Percentiles rank a stretch among this genome's conserved stretches.
phyloP scores from a whole-genome alignment of 164 flowering plant species.

The Berberis thunbergii region DNA sequence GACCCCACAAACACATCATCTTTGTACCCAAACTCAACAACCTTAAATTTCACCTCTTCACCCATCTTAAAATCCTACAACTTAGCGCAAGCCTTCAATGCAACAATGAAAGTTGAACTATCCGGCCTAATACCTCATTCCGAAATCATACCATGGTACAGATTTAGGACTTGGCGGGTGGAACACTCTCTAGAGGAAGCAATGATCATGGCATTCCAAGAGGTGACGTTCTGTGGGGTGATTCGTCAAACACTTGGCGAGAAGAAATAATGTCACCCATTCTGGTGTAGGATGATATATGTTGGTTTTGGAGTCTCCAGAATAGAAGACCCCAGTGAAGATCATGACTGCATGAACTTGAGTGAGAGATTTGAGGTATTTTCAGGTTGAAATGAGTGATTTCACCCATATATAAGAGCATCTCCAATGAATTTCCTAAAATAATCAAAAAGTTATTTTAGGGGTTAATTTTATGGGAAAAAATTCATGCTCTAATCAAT shows the following conservation, averaged over 20 bases:
- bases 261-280: conserved; percentile 14
- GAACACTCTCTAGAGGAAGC: conserved; percentile 12
- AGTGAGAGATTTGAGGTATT: conserved; percentile 16
- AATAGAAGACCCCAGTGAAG: conserved; percentile 11
- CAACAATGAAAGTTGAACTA: conserved; percentile 18
- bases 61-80: conserved; percentile 14
- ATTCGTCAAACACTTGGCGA: conserved; percentile 17
- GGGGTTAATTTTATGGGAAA: no score
- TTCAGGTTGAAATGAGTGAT: conserved; percentile 7
- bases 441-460: no score
- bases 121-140: conserved; percentile 15
- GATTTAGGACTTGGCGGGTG: conserved; percentile 6
- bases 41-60: conserved; percentile 9
- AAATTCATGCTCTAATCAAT: no score
- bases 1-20: conserved; percentile 25
- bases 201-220: conserved; percentile 25
- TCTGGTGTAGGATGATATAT: conserved; percentile 13
- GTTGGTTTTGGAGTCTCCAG: conserved; percentile 9
- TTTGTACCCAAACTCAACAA: conserved; percentile 13
- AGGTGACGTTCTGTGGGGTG: conserved; percentile 9
- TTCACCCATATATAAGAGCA: neutral
- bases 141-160: conserved; percentile 5
- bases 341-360: conserved; percentile 21
- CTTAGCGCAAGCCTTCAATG: conserved; percentile 18
- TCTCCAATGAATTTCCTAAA: no score